Base-by-base conservation (phyloP, 768 basidiomycete genomes). In the Amyloporia xantha region DNA sequence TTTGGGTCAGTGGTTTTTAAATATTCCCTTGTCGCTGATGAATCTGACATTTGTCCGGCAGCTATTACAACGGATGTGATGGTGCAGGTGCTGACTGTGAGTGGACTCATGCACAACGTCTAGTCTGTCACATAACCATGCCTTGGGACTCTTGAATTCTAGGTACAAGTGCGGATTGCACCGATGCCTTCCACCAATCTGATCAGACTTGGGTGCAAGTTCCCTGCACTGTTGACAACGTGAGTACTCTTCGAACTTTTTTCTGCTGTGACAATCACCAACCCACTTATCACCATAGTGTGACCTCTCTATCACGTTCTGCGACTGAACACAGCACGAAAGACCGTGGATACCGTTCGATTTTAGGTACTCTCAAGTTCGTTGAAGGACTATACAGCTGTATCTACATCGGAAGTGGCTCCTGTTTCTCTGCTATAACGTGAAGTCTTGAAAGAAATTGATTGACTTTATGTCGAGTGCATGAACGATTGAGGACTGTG, bases 201-300 rank as follows among this genome's bases (percentile, higher is more conserved):
- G 59, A 59, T 26, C 73, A 77, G 52, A 69, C 64, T 30, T 54
- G 57, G 17, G 74, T 70, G 11, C 76, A 75, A 49, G 65, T 68
- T 7, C 63, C 56, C 11, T 77, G 76, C 51, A 59, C 71, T 49
- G 43, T 39, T 33, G 30, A 7, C 30, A 33, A 33, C 30, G 30
- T 33, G 15, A 33, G 30, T 33, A n/a, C n/a, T n/a, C n/a, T 33
- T 33, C 9, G 15, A 15, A 33, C 30, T 15, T 33, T 15, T 7
- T 15, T 15, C 9, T 33, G 30, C 30, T 33, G 15, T 33, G 30
- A 33, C 9, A 15, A 7, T 15, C 30, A 33, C 15, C 30, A 15
- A 33, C 9, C 9, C 30, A 7, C 7, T 7, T 33, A 33, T 33
- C 15, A 7, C 15, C 9, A 33, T 15, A 33, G 41, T 7, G 7